Base-by-base conservation (phyloP, 2,329 filamentous ascomycete genomes). In the Aurifilum marmelostoma region DNA sequence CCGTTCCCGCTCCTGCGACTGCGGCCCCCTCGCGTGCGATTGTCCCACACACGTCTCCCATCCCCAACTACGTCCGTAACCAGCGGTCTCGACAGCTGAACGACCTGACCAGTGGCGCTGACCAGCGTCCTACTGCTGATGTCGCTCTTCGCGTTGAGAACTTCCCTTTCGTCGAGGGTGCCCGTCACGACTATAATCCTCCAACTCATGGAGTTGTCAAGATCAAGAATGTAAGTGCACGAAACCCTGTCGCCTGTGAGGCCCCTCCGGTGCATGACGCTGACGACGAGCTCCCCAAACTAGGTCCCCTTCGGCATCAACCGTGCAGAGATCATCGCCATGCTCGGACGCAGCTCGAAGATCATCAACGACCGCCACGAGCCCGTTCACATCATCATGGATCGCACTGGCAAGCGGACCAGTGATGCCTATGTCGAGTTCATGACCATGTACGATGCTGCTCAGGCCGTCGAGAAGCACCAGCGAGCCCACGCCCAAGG, bases 361-460 rank as follows among this genome's bases (percentile, higher is more conserved):
- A 82, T 89, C 43, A 76, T 88, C 61, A 84, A 82, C 39, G 87
- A 89, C 69, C 75, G 74, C 1, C 80, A 86, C 7, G 87, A 88
- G 73, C 84, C 86, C 0, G 80, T 90, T 9, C 88, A 89, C 69
- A 88, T 89, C 72, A 87, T 89, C 73, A 89, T 89, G 87, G 88
- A 89, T 67, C 83, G 87, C n/a, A 81, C 84, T 29, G 87, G 86
- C 3, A 84, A 84, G 74, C 89, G 89, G 82, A 89, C 88, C 0
- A 84, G 87, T 76, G 87, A 89, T 70, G 85, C 84, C 4, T 90
- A 85, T 70, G 83, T 88, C 56, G 88, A 89, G 76, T 88, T 89
- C 69, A 74, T 82, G 29, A 83, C 78, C 34, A 77, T 85, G 5
- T 76, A 83, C 7, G 87, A 88, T 68, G 88, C 88, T 4, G 78